phyloP scores from a whole-genome alignment of 352 stramenopile species.

The Phytophthora tubulina region DNA sequence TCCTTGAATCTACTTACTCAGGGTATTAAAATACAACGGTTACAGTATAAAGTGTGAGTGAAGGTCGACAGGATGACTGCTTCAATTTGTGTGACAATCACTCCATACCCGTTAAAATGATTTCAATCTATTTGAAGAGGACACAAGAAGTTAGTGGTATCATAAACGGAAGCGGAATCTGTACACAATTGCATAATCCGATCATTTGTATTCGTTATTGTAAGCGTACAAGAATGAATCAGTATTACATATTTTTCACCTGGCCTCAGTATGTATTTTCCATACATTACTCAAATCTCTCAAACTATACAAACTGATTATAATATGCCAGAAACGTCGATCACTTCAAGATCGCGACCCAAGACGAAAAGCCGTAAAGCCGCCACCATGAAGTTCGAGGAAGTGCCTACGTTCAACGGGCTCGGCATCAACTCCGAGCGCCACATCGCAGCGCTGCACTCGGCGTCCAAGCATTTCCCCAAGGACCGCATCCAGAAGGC shows the following conservation, averaged over 20 bases:
- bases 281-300: neutral
- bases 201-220: neutral
- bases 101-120: too few relatives aligned
- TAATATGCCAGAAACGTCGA: constrained; percentile 1
- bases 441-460: constrained; percentile 46
- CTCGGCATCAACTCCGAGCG: constrained; percentile 40
- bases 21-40: too few relatives aligned
- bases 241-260: neutral
- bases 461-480: constrained; percentile 44
- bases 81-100: too few relatives aligned
- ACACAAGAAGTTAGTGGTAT: too few relatives aligned
- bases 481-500: constrained; percentile 30
- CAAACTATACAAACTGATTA: neutral
- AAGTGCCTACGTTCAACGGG: constrained; percentile 26
- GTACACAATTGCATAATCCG: neutral
- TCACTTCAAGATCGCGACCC: neutral
- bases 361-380: neutral
- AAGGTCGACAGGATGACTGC: too few relatives aligned
- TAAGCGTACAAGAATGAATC: neutral
- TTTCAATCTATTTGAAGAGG: too few relatives aligned
- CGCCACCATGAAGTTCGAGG: constrained; percentile 30
- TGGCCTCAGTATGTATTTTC: neutral
- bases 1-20: too few relatives aligned
- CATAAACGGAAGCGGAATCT: too few relatives aligned
- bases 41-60: too few relatives aligned